Evolutionary conservation across 495 filamentous ascomycete species (phyloP).

Genomic region (Lophiostoma macrostomum): DNA sequence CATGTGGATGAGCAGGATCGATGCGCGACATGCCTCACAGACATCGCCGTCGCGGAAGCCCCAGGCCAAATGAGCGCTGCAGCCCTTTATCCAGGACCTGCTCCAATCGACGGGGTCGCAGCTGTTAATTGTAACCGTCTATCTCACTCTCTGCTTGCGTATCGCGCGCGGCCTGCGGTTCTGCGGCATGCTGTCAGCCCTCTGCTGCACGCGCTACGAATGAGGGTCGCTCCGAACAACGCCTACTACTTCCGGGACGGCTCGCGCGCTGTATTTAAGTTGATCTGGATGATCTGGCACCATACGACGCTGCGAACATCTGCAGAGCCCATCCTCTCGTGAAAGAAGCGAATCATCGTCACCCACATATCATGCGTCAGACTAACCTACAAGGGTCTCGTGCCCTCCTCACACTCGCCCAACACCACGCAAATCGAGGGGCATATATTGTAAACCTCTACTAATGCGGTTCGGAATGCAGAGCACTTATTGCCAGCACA

Average conservation of each 20-base stretch:
- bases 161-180: background rate
- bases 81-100: conserved; percentile 1
- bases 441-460: conserved; percentile 26
- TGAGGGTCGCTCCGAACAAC: background rate
- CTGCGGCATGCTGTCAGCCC: conserved; percentile 7
- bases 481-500: conserved; percentile 33
- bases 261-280: conserved; percentile 7
- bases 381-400: conserved; percentile 29
- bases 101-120: conserved; percentile 5
- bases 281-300: conserved; percentile 33
- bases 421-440: conserved; percentile 20
- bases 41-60: background rate
- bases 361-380: conserved; percentile 24
- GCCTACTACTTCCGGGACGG: conserved; percentile 21
- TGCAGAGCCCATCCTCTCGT: conserved; percentile 14
- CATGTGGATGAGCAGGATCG: background rate
- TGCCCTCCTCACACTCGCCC: conserved; percentile 33
- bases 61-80: conserved; percentile 10
- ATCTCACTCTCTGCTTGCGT: conserved; percentile 2
- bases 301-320: conserved; percentile 30
- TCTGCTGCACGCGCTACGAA: conserved; percentile 10
- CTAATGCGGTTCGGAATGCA: conserved; percentile 34
- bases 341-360: conserved; percentile 23
- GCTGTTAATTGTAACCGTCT: conserved; percentile 7
- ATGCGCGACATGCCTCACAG: conserved; percentile 10